Evolutionary conservation across 306 rosid genomes (phyloP).

Genomic region (Begonia loranthoides): DNA sequence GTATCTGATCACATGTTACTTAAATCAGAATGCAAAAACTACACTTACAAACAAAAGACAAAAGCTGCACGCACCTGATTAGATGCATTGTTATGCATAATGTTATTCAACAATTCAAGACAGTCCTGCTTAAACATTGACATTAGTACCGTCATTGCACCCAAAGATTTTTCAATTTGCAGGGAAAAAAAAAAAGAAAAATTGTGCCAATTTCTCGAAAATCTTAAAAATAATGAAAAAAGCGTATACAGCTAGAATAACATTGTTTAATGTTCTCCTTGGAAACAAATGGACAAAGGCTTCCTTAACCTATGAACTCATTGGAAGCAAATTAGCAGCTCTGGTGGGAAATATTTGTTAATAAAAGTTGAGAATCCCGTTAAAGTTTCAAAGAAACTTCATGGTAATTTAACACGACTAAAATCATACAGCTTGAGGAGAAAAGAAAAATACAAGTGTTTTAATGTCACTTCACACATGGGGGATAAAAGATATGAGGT

Average conservation of each 20-base stretch:
- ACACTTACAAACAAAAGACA: constrained; percentile 6
- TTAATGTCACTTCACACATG: too few species aligned
- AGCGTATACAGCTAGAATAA: too few species aligned
- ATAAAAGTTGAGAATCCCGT: too few species aligned
- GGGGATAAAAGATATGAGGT: too few species aligned
- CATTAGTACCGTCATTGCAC: constrained; percentile 16
- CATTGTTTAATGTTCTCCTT: too few species aligned
- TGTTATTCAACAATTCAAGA: constrained; percentile 75
- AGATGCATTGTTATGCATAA: constrained; percentile 57
- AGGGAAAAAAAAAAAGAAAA: not conserved
- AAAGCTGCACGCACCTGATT: constrained; percentile 59
- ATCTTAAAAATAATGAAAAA: too few species aligned
- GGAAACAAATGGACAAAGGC: too few species aligned
- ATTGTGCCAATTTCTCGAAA: too few species aligned
- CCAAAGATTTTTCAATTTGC: constrained; percentile 1
- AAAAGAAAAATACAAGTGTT: too few species aligned
- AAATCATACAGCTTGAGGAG: not conserved
- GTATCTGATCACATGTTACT: constrained; percentile 35
- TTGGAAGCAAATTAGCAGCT: too few species aligned
- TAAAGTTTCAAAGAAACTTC: not conserved
- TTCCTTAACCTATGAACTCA: too few species aligned
- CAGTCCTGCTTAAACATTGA: constrained; percentile 52
- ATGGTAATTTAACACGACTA: not conserved
- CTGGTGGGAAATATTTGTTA: too few species aligned
- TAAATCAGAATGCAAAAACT: constrained; percentile 12